Percentiles rank a stretch among this genome's conserved stretches.
phyloP scores from a whole-genome alignment of 371 early-diverging fungal species.

The Sanchytrium tribonematis region DNA sequence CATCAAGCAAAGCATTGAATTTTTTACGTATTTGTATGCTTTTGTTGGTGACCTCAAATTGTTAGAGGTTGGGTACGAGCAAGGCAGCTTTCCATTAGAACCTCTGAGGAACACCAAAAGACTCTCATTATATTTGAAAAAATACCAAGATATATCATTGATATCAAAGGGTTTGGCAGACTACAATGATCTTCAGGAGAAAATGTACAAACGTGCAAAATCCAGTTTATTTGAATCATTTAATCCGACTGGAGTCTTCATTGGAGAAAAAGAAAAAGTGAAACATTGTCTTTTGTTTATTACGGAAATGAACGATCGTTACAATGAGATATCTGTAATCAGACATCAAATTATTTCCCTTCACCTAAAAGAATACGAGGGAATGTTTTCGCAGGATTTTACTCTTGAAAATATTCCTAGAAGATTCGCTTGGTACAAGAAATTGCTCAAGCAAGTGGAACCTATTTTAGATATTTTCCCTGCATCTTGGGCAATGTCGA shows the following conservation, averaged over 20 bases:
- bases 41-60: neutral
- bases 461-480: neutral
- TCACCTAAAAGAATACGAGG: neutral
- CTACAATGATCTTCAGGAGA: neutral
- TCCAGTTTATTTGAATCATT: neutral
- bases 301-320: neutral
- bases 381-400: neutral
- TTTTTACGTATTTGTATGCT: neutral
- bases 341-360: neutral
- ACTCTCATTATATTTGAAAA: neutral
- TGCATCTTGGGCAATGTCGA: neutral
- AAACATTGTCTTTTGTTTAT: neutral
- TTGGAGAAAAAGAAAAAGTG: neutral
- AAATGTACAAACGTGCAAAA: neutral
- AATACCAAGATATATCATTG: neutral
- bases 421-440: neutral
- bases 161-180: neutral
- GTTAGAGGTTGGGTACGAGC: neutral
- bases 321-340: neutral
- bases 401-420: neutral
- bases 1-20: neutral
- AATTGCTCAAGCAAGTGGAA: neutral
- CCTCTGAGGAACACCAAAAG: neutral
- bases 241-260: neutral
- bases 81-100: neutral